phyloP scores from a whole-genome alignment of 2,329 filamentous ascomycete genomes.

The Chaetomium olivaceum region DNA sequence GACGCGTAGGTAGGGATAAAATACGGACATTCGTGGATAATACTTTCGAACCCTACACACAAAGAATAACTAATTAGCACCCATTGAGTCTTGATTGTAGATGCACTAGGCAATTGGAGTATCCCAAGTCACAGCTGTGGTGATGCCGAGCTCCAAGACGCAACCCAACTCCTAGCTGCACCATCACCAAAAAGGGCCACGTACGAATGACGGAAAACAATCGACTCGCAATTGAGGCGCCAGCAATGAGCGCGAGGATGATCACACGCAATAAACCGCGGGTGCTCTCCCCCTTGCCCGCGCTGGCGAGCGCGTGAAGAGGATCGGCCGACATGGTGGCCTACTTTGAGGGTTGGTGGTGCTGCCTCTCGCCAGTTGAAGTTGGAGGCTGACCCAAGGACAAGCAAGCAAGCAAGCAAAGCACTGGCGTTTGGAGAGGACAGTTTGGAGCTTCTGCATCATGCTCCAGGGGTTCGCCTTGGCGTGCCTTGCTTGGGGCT shows the following conservation, averaged over 20 bases:
- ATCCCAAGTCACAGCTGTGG: not conserved
- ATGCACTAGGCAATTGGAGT: not conserved
- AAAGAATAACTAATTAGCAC: conserved; percentile 37
- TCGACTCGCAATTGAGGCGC: conserved; percentile 86
- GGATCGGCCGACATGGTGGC: conserved; percentile 36
- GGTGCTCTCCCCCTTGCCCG: conserved; percentile 76
- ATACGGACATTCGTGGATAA: conserved; percentile 96
- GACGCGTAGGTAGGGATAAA: conserved; percentile 12
- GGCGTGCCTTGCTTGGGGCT: conserved; percentile 26
- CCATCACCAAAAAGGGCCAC: conserved; percentile 40
- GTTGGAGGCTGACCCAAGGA: conserved; percentile 28
- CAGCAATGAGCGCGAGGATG: conserved; percentile 89
- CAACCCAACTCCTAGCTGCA: not conserved
- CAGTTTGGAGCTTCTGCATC: conserved; percentile 36
- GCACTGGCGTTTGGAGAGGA: conserved; percentile 32
- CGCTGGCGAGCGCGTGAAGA: conserved; percentile 60
- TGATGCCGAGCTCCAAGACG: conserved; percentile 4
- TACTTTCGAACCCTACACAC: conserved; percentile 84
- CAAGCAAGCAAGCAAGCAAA: conserved; percentile 16
- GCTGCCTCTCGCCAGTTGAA: conserved; percentile 32
- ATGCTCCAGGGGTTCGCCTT: conserved; percentile 30
- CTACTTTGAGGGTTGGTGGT: conserved; percentile 29
- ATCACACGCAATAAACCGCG: conserved; percentile 83
- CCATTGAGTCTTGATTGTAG: conserved; percentile 4
- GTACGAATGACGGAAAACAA: conserved; percentile 97